Percentiles rank a stretch among this genome's conserved stretches.
These are phyloP conservation scores for Hyphopichia fennica DNA, from an alignment of 1,139 yeast genomes.

Conservation along the genomic window DNA sequence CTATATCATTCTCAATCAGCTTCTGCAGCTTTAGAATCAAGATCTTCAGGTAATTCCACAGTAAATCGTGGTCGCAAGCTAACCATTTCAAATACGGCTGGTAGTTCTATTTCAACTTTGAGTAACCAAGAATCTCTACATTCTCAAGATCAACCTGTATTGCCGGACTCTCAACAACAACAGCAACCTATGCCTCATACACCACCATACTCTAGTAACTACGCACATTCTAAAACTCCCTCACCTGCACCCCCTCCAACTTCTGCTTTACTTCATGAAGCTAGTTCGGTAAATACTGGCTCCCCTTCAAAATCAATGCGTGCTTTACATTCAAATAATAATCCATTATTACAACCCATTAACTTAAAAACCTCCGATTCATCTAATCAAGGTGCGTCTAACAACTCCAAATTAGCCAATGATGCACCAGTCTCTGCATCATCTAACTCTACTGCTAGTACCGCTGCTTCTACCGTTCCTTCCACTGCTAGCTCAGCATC, in stretches of 20 bases:
- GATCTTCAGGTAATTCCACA: conserved; percentile 20
- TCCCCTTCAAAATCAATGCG: conserved; percentile 58
- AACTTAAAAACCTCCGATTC: conserved; percentile 36
- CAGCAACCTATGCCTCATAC: conserved; percentile 28
- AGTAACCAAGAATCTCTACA: conserved; percentile 2
- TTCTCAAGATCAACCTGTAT: conserved; percentile 7
- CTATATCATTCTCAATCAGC: conserved; percentile 52
- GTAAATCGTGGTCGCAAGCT: conserved; percentile 26
- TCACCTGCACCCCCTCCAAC: conserved; percentile 40
- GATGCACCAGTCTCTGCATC: conserved; percentile 6
- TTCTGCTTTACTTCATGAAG: conserved; percentile 17
- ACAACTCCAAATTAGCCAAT: not conserved
- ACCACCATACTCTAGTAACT: conserved; percentile 32
- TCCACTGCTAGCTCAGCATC: conserved; percentile 5
- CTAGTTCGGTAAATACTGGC: conserved; percentile 19
- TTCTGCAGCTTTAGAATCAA: conserved; percentile 41
- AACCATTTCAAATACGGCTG: conserved; percentile 39
- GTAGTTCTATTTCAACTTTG: conserved; percentile 13
- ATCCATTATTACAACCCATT: conserved; percentile 61
- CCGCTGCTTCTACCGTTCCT: conserved; percentile 16
- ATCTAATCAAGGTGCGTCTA: not conserved
- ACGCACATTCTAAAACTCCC: conserved; percentile 28
- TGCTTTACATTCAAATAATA: conserved; percentile 45
- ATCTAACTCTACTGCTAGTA: conserved; percentile 4
- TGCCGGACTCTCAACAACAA: conserved; percentile 10